These are phyloP conservation scores for Hypoxylon sp. DNA, from an alignment of 2,329 filamentous ascomycete species.

Conservation along the genomic window DNA sequence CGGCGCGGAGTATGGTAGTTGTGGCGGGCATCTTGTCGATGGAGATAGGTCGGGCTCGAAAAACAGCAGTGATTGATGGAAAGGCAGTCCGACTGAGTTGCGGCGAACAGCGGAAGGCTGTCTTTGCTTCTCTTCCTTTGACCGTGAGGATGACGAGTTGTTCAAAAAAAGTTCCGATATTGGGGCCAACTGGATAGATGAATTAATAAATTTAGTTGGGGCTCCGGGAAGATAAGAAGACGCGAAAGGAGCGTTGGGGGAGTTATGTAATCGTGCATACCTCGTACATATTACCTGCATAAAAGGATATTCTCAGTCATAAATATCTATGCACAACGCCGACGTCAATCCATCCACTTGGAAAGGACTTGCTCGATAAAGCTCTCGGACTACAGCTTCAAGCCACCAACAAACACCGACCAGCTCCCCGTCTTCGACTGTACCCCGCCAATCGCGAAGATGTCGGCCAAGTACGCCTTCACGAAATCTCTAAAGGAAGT, in stretches of 20 bases:
- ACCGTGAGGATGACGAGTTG: slow-evolving; percentile 17
- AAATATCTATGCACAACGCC: background rate
- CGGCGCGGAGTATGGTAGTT: slow-evolving; percentile 60
- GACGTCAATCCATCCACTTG: background rate
- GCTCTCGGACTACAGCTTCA: slow-evolving; percentile 12
- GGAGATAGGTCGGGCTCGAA: background rate
- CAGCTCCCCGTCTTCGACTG: slow-evolving; percentile 34
- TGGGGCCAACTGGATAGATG: too few species aligned
- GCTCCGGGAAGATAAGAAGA: slow-evolving; percentile 29
- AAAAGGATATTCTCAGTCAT: background rate
- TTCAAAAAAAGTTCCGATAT: slow-evolving; percentile 11
- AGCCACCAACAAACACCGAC: slow-evolving; percentile 33
- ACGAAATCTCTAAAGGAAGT: slow-evolving; percentile 89
- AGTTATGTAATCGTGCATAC: background rate
- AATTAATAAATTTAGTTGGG: slow-evolving; percentile 29
- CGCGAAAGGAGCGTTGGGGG: slow-evolving; percentile 6
- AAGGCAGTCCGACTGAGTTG: background rate
- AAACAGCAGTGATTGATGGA: background rate
- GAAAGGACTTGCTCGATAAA: too few species aligned
- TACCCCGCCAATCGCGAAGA: slow-evolving; percentile 53
- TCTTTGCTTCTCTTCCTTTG: slow-evolving; percentile 10
- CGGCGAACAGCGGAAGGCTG: slow-evolving; percentile 6
- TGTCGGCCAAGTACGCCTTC: slow-evolving; percentile 96
- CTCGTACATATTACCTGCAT: slow-evolving; percentile 14
- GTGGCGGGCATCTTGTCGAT: slow-evolving; percentile 53